phyloP scores from a whole-genome alignment of 805 yeast species.

The Diddensiella caesifluorescens region DNA sequence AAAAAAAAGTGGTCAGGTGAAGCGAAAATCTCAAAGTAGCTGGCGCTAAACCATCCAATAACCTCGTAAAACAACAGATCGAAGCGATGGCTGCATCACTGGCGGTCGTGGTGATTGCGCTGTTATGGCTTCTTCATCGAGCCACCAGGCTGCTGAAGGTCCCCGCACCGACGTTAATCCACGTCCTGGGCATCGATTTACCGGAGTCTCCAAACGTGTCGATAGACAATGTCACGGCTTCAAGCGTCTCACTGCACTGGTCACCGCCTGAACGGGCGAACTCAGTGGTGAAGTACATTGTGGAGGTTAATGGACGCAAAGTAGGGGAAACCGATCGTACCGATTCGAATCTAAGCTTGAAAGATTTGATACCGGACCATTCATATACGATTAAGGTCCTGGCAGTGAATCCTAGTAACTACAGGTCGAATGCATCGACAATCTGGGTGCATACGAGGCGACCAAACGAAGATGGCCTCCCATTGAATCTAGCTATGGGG shows the following conservation, averaged over 20 bases:
- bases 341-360: slow-evolving; percentile 29
- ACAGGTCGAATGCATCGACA: slow-evolving; percentile 24
- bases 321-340: slow-evolving; percentile 33
- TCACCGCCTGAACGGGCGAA: slow-evolving; percentile 29
- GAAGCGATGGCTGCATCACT: slow-evolving; percentile 8
- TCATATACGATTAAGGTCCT: slow-evolving; percentile 31
- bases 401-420: slow-evolving; percentile 30
- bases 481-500: slow-evolving; percentile 16
- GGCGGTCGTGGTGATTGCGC: slow-evolving; percentile 27
- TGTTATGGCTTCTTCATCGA: slow-evolving; percentile 33
- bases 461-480: slow-evolving; percentile 24
- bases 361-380: slow-evolving; percentile 31
- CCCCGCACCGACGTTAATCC: slow-evolving; percentile 32
- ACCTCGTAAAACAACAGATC: too few species aligned
- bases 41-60: too few species aligned
- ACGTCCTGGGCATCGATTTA: slow-evolving; percentile 33
- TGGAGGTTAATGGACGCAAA: slow-evolving; percentile 32
- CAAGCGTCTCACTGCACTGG: slow-evolving; percentile 33
- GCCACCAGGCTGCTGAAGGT: slow-evolving; percentile 32
- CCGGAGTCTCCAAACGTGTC: slow-evolving; percentile 33
- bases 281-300: slow-evolving; percentile 27
- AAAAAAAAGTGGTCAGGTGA: too few species aligned
- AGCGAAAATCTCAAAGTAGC: too few species aligned
- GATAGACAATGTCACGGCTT: slow-evolving; percentile 28
- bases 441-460: slow-evolving; percentile 28